phyloP scores from a whole-genome alignment of 2,329 filamentous ascomycete species.

The Sclerotinia sclerotiorum region DNA sequence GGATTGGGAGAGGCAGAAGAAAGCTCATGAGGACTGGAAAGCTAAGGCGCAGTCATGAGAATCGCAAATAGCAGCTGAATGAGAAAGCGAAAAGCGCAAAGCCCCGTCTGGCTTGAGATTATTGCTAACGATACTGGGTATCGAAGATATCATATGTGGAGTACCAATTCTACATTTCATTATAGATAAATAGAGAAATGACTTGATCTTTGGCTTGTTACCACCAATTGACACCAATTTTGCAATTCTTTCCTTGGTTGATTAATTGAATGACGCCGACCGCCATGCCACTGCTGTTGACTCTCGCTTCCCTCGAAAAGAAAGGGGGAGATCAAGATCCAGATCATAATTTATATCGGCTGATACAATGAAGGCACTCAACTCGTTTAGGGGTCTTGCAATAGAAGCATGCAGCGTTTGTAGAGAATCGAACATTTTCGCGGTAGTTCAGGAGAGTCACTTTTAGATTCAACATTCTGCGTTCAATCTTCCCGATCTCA shows the following conservation, averaged over 20 bases:
- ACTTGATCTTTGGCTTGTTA: background rate
- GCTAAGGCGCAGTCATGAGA: constrained; percentile 21
- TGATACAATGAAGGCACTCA: too few species aligned
- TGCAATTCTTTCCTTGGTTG: background rate
- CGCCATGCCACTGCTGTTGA: background rate
- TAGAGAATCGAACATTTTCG: too few species aligned
- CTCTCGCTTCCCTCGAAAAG: background rate
- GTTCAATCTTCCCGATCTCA: too few species aligned
- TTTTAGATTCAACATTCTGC: too few species aligned
- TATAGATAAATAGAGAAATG: background rate
- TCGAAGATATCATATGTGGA: background rate
- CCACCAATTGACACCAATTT: background rate
- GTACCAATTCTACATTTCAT: background rate
- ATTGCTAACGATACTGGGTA: background rate
- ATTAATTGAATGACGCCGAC: background rate
- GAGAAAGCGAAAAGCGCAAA: background rate
- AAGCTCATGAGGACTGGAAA: constrained; percentile 66
- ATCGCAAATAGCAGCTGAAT: background rate
- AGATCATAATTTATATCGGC: too few species aligned
- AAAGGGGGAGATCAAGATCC: background rate
- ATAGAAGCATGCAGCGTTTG: too few species aligned
- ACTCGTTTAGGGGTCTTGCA: too few species aligned
- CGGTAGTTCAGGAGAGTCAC: too few species aligned
- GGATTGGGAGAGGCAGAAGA: constrained; percentile 89
- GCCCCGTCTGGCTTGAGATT: background rate